These are phyloP conservation scores for Leishmania tarentolae DNA, from an alignment of 208 protist genomes.

Conservation along the genomic window DNA sequence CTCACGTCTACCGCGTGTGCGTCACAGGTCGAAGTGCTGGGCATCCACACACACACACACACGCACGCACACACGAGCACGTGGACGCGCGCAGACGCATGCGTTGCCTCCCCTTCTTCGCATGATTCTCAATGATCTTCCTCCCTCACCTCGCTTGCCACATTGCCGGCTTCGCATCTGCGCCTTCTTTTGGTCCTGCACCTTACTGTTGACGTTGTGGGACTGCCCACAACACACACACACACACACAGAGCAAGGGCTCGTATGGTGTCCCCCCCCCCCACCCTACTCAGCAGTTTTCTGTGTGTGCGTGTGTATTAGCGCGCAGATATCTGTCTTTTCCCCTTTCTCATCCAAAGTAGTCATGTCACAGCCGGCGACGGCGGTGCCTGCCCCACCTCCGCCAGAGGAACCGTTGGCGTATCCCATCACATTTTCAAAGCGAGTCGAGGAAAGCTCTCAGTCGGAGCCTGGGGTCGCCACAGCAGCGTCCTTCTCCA, in stretches of 20 bases:
- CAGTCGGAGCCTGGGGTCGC: background rate
- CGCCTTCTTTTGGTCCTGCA: background rate
- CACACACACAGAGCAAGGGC: background rate
- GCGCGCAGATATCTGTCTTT: background rate
- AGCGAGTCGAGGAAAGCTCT: conserved; percentile 11
- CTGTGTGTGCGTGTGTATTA: background rate
- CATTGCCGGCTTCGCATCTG: background rate
- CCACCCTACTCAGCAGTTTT: background rate
- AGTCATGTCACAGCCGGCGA: background rate
- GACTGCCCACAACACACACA: background rate
- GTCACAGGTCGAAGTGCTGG: background rate
- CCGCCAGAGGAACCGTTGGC: conserved; percentile 35
- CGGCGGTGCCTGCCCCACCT: conserved; percentile 10
- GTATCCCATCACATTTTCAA: conserved; percentile 37
- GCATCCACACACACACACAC: background rate
- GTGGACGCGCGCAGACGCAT: background rate
- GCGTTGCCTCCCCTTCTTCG: background rate
- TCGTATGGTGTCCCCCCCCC: background rate
- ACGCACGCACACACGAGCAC: background rate
- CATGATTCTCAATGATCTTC: background rate
- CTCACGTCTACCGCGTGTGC: background rate
- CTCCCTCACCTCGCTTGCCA: background rate
- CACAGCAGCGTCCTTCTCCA: conserved; percentile 8
- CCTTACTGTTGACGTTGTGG: background rate
- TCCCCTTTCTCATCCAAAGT: background rate